These are phyloP conservation scores for Aspergillus felis DNA, from an alignment of 2,329 filamentous ascomycete species.

Conservation along the genomic window DNA sequence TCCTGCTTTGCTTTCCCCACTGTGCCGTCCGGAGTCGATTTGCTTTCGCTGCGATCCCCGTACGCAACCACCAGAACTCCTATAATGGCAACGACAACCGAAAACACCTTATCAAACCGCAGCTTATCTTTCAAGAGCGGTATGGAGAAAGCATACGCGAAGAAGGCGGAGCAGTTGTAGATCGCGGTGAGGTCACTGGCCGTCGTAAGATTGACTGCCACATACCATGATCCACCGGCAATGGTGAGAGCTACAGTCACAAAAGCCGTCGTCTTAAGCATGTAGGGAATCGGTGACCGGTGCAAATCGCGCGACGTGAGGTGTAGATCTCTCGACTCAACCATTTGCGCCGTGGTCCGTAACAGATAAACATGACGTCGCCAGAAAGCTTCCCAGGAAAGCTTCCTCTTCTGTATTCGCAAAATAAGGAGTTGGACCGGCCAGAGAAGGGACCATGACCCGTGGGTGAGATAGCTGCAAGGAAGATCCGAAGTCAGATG, in stretches of 20 bases:
- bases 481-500: background rate
- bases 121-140: conserved; percentile 82
- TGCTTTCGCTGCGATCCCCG: conserved; percentile 65
- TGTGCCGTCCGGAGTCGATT: conserved; percentile 27
- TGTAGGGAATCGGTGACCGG: conserved; percentile 62
- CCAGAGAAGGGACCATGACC: conserved; percentile 89
- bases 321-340: conserved; percentile 72
- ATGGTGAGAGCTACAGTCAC: conserved; percentile 84
- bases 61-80: conserved; percentile 96
- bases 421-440: conserved; percentile 76
- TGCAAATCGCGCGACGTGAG: conserved; percentile 43
- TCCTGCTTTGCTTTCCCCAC: conserved; percentile 45
- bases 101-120: conserved; percentile 76
- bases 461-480: conserved; percentile 76
- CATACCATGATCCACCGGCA: conserved; percentile 90
- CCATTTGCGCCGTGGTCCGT: conserved; percentile 73
- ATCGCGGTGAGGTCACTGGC: conserved; percentile 94
- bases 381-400: conserved; percentile 85
- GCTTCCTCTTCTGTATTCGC: conserved; percentile 70
- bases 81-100: conserved; percentile 79
- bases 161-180: conserved; percentile 99
- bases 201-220: conserved; percentile 89
- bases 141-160: conserved; percentile 95
- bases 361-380: conserved; percentile 63
- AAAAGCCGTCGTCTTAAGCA: conserved; percentile 72